Base-by-base conservation (phyloP, 2,329 filamentous ascomycete genomes). In the Ceratocystis papillata region DNA sequence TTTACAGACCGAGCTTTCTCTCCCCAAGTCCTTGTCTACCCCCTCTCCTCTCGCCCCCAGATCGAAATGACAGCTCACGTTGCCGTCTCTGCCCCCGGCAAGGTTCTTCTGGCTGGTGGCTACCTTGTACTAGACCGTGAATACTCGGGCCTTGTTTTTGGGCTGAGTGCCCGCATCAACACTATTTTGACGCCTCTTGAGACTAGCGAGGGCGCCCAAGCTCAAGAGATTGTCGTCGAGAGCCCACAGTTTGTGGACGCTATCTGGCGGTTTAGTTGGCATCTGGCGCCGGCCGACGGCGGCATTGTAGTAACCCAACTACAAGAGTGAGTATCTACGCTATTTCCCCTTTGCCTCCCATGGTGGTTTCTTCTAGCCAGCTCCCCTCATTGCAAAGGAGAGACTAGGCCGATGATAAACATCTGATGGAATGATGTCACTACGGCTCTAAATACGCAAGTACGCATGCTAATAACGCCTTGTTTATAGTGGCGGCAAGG, bases 101-200 rank as follows among this genome's bases (percentile, higher is more conserved):
- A 99, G 79, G 94, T 99, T 68, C 83, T 99, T 70, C 83, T 97
- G 65, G 90, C 93, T 3, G 94, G 94, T 69, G 94, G 94, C 69
- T 99, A 97, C 76, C 85, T 97, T 59, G 93, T 96, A 25, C 86
- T 99, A 59, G 93, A 97, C 78, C 85, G 89, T 68, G 80, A 83
- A 68, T 91, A 96, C 76, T 94, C 88, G 2, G 93, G 87, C 33
- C 77, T 90, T 65, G 82, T 90, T 68, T 82, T 87, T 72, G 85
- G 85, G 37, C 81, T 89, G 66, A 83, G 83, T 72, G 84, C 86
- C 57, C 79, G 86, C 69, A 86, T 89, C 77, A 86, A 86, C 70
- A 81, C 87, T 68, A 73, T 87, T 67, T 82, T 84, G 7, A 78
- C 62, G 5, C 79, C 81, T 69, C 83, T 85, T 70, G 77, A 76